phyloP scores from a whole-genome alignment of 192 early-diverging fungal species.

The Rhizophagus sp. region DNA sequence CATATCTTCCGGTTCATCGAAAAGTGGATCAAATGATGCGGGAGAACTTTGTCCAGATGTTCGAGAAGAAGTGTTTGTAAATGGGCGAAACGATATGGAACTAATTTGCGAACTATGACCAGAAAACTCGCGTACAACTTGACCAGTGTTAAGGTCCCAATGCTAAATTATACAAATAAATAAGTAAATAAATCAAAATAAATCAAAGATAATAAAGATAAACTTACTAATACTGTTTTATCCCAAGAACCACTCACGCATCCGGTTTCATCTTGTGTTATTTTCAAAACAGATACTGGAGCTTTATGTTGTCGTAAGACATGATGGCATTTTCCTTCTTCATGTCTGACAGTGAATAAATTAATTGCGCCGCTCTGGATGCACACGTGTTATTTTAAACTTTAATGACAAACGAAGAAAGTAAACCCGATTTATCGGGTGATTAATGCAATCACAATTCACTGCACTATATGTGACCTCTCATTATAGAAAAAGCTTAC shows the following conservation, averaged over 20 bases:
- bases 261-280: constrained; percentile 78
- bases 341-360: constrained; percentile 86
- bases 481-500: constrained; percentile 33
- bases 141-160: constrained; percentile 88
- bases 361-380: constrained; percentile 78
- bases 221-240: constrained; percentile 69
- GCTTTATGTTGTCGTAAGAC: constrained; percentile 77
- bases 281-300: constrained; percentile 81
- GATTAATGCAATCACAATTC: not conserved
- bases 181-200: constrained; percentile 1
- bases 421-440: not conserved
- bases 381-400: not conserved
- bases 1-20: constrained; percentile 33
- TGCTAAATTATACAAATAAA: constrained; percentile 38
- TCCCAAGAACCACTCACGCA: constrained; percentile 97
- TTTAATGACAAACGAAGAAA: not conserved
- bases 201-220: constrained; percentile 12
- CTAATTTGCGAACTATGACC: constrained; percentile 86
- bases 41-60: constrained; percentile 16
- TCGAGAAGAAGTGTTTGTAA: constrained; percentile 23
- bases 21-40: constrained; percentile 17
- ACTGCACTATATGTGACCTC: not conserved
- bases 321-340: constrained; percentile 90
- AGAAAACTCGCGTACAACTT: constrained; percentile 63
- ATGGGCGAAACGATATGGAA: constrained; percentile 69